These are phyloP conservation scores for Kokia cookei DNA, from an alignment of 441 rosid genomes.

Conservation along the genomic window DNA sequence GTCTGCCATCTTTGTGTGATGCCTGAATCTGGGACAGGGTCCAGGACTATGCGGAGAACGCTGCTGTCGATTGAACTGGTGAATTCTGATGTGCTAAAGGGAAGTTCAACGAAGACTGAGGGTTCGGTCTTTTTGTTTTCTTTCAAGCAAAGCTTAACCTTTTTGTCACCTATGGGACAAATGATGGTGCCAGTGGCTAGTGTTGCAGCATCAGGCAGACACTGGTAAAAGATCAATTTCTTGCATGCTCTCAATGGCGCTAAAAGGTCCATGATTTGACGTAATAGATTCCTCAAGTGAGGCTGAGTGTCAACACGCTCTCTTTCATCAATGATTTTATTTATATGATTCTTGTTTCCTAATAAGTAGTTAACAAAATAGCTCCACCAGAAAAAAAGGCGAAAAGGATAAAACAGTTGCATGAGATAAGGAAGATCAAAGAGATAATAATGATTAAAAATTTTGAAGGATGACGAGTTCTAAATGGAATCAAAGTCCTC, in stretches of 20 bases:
- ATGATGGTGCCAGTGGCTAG: constrained; percentile 22
- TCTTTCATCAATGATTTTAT: background rate
- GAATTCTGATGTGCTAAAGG: constrained; percentile 11
- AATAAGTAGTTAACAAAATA: background rate
- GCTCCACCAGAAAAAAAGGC: background rate
- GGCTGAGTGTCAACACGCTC: background rate
- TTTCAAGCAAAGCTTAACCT: constrained; percentile 18
- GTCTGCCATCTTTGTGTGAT: constrained; percentile 12
- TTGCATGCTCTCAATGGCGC: constrained; percentile 11
- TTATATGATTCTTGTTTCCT: background rate
- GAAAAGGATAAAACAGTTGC: background rate
- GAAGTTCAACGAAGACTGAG: constrained; percentile 14
- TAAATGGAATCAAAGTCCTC: background rate
- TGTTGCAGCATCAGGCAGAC: background rate
- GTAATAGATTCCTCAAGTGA: constrained; percentile 6
- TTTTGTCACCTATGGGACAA: constrained; percentile 11
- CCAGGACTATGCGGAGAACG: constrained; percentile 12
- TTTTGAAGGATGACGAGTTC: background rate
- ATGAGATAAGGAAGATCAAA: background rate
- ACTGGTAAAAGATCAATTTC: background rate
- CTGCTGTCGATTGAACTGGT: constrained; percentile 1
- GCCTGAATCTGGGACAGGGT: constrained; percentile 3
- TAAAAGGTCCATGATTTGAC: constrained; percentile 2
- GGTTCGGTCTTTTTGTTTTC: constrained; percentile 3
- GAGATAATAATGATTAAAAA: background rate